These are phyloP conservation scores for Pisolithus tinctorius DNA, from an alignment of 768 basidiomycete genomes.

Conservation along the genomic window DNA sequence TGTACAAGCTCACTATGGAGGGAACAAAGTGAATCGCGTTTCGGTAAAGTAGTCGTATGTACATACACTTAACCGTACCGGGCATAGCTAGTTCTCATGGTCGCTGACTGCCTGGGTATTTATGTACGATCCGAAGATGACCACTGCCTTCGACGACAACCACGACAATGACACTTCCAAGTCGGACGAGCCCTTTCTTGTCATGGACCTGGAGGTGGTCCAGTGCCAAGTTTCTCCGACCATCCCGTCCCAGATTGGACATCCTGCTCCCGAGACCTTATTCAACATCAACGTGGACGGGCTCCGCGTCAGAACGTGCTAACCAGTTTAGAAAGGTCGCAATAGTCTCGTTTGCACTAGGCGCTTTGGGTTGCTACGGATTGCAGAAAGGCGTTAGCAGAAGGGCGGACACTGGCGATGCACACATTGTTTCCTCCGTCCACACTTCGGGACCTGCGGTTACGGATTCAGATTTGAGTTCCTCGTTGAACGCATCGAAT, in stretches of 20 bases:
- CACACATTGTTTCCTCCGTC: neutral
- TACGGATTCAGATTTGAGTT: neutral
- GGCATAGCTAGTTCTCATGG: neutral
- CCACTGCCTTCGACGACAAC: neutral
- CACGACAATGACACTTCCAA: neutral
- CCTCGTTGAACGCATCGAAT: neutral
- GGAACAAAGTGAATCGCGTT: neutral
- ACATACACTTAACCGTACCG: neutral
- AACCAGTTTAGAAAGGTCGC: conserved; percentile 8
- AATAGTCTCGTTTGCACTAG: conserved; percentile 13
- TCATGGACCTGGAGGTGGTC: neutral
- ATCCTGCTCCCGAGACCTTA: neutral
- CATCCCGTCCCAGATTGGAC: neutral
- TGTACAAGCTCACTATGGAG: neutral
- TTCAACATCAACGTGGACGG: neutral
- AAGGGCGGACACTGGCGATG: conserved; percentile 1
- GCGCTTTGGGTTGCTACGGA: conserved; percentile 6
- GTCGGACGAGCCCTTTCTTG: neutral
- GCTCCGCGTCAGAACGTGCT: neutral
- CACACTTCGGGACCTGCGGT: neutral
- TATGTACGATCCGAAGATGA: neutral
- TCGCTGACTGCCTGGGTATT: neutral
- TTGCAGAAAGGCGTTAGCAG: neutral
- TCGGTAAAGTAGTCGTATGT: neutral
- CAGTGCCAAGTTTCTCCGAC: neutral